A percentile compares a stretch with the other conserved stretches of the same genome.
Evolutionary conservation across 208 protist species (phyloP).

Genomic region (Phytomonas sp.): DNA sequence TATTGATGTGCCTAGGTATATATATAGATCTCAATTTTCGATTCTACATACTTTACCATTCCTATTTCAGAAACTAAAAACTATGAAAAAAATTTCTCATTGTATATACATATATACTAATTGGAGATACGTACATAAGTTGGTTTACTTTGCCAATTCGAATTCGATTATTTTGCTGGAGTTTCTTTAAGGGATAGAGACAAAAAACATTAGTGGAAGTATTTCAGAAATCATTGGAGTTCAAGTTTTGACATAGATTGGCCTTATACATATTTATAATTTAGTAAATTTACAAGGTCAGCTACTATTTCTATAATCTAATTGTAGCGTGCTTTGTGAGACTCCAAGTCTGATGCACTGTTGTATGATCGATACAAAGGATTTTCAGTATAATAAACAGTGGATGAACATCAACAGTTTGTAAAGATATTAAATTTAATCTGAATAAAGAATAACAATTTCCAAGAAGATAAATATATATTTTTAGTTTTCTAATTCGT

Average conservation of each 20-base stretch:
- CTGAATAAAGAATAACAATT: not conserved
- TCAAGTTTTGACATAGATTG: too few species aligned
- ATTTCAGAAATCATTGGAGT: too few species aligned
- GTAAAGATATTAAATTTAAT: not conserved
- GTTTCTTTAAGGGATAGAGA: too few species aligned
- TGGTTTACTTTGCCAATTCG: not conserved
- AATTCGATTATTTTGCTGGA: conserved; percentile 1
- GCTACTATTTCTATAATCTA: not conserved
- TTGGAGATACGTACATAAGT: too few species aligned
- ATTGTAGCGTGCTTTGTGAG: not conserved
- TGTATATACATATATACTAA: not conserved
- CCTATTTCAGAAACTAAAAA: conserved; percentile 4
- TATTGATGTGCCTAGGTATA: not conserved
- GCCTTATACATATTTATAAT: not conserved
- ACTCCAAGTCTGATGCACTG: not conserved
- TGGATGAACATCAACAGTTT: not conserved
- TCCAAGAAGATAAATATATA: too few species aligned
- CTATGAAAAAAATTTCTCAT: not conserved
- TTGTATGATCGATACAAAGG: not conserved
- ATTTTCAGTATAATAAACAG: not conserved
- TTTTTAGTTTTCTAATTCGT: too few species aligned
- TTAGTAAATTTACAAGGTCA: not conserved
- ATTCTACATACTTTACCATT: not conserved
- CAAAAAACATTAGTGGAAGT: too few species aligned
- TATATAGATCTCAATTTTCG: too few species aligned